Evolutionary conservation across 2,329 filamentous ascomycete genomes (phyloP), one percentile per base, ranked within the genome.

Genomic region (Pyrenochaeta sp.): DNA sequence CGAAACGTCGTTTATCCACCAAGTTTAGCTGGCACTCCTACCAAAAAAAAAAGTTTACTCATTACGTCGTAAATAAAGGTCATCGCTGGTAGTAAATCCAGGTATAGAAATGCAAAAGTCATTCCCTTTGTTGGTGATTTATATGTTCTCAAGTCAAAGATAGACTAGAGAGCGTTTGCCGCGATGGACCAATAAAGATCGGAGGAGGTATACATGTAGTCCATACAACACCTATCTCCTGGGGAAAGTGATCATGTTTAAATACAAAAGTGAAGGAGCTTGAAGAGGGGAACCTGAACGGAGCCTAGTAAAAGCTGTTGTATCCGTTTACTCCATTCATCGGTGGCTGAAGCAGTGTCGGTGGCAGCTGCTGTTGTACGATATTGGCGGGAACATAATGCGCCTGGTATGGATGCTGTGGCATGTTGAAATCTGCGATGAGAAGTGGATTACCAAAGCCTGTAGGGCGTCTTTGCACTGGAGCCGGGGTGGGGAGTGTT

Each of bases 331-430:
- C 53, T 9, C 57, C 55, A 15, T 48, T 55, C 21, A 66, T 46
- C 2, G 62, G 61, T n/a, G 64, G 56, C 30, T 67, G 64, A 7
- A 66, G 54, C 35, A 66, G 50, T 7, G 60, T 61, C 2, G 61
- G 51, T 12, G 59, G 61, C 41, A 64, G 63, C 37, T 67, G 64
- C 43, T 68, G 66, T 43, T 69, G 66, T n/a, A 67, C 67, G 15
- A 77, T 81, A 61, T 84, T 89, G 1, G 90, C 90, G 31, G 90
- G 88, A 58, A 92, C 87, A 66, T 94, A 96, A 75, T 88, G 88
- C 45, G 87, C 87, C 69, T 91, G 88, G 68, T 95, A 96, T 1
- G 92, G 91, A 75, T 93, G 90, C 60, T 91, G 88, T 3, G 90
- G 88, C 63, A 89, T 81, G 20, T 82, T 88, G 72, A 95, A 95